A percentile compares a stretch with the other conserved stretches of the same genome.
These are phyloP conservation scores for Orbilia javanica DNA, from an alignment of 2,329 filamentous ascomycete genomes.

Conservation along the genomic window DNA sequence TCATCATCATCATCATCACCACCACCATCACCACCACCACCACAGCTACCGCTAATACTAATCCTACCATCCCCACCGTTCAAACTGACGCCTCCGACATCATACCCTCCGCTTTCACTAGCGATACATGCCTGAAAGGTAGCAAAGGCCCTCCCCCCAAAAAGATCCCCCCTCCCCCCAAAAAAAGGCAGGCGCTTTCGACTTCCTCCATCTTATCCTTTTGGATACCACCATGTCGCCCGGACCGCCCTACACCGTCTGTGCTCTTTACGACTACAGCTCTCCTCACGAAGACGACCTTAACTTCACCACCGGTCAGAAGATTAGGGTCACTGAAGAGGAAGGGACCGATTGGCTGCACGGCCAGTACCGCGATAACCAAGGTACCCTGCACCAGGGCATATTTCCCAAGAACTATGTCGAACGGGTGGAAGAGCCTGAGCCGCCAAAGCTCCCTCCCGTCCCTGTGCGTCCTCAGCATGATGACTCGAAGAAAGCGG, in stretches of 20 bases:
- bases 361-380: conserved; percentile 84
- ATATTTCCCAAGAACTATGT: conserved; percentile 98
- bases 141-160: too few species aligned
- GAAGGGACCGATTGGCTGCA: conserved; percentile 95
- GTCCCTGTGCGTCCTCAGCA: conserved; percentile 60
- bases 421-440: conserved; percentile 68
- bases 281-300: conserved; percentile 96
- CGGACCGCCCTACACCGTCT: conserved; percentile 86
- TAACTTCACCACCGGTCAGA: conserved; percentile 83
- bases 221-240: conserved; percentile 31
- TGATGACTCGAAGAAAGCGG: conserved; percentile 37
- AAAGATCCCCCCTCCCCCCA: too few species aligned
- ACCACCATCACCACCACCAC: not conserved
- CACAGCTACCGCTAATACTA: not conserved
- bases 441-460: conserved; percentile 49
- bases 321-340: conserved; percentile 92
- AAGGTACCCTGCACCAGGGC: conserved; percentile 81
- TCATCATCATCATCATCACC: not conserved
- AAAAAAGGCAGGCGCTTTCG: not conserved
- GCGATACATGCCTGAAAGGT: not conserved
- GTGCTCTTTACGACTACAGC: conserved; percentile 92
- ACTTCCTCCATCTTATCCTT: not conserved
- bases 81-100: not conserved
- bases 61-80: not conserved
- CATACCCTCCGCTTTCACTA: not conserved